A percentile compares a stretch with the other conserved stretches of the same genome.
phyloP scores from a whole-genome alignment of 1,284 basidiomycete species.

The Agaricales sp. region DNA sequence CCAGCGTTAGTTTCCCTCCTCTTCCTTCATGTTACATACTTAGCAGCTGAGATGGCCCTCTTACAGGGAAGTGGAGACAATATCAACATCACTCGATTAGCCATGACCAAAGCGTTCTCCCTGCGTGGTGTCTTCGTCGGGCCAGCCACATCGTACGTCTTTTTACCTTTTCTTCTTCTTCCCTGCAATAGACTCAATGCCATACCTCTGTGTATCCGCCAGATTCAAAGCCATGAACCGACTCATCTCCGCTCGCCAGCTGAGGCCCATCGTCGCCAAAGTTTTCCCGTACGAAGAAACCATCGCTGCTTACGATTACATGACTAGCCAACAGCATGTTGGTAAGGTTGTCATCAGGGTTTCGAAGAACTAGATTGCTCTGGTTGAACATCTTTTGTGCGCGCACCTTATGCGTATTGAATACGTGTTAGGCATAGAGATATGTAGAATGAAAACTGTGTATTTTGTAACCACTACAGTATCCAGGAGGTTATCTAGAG shows the following conservation, averaged over 20 bases:
- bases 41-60: too few species aligned
- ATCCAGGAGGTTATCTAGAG: too few species aligned
- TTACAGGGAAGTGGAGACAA: constrained; percentile 9
- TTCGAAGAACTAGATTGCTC: background rate
- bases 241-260: constrained; percentile 27
- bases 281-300: constrained; percentile 28
- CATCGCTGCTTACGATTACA: constrained; percentile 22
- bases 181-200: background rate
- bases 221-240: constrained; percentile 38
- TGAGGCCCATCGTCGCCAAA: constrained; percentile 37
- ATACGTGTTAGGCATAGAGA: background rate
- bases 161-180: background rate
- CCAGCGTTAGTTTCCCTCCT: constrained; percentile 17
- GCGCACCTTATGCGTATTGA: background rate
- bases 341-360: constrained; percentile 21
- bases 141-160: constrained; percentile 21
- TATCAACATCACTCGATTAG: constrained; percentile 5
- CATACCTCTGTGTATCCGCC: background rate
- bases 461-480: background rate
- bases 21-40: too few species aligned
- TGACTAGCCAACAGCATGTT: constrained; percentile 18
- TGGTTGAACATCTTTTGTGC: background rate
- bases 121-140: constrained; percentile 26
- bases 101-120: constrained; percentile 12
- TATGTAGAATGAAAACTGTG: too few species aligned